Evolutionary conservation across 306 rosid species (phyloP).

Genomic region (Lagenaria siceraria): DNA sequence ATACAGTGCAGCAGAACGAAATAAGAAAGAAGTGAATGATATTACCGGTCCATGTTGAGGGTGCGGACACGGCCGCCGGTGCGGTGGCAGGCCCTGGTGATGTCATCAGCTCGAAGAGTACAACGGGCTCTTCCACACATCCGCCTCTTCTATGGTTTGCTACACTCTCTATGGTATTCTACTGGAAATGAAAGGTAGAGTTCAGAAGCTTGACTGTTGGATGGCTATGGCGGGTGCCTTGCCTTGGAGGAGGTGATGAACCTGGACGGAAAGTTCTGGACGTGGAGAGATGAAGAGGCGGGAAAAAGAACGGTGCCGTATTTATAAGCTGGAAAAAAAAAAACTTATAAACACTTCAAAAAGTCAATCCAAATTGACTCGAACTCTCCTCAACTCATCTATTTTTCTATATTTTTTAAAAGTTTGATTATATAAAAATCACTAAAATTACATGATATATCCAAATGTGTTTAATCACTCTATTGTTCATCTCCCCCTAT

Average conservation of each 20-base stretch:
- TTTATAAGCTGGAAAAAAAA: too few species aligned
- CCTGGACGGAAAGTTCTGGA: neutral
- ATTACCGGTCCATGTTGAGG: conserved; percentile 47
- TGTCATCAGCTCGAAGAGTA: conserved; percentile 47
- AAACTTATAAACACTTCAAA: too few species aligned
- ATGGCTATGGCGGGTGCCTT: neutral
- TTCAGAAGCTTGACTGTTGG: neutral
- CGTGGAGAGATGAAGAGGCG: neutral
- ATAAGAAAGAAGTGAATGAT: neutral
- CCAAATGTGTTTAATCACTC: too few species aligned
- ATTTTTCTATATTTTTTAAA: too few species aligned
- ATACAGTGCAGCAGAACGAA: neutral
- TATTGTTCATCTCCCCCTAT: too few species aligned
- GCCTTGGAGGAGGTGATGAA: neutral
- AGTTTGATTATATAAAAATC: too few species aligned
- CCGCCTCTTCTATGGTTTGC: neutral
- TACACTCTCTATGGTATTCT: neutral
- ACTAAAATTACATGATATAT: too few species aligned
- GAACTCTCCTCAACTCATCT: too few species aligned
- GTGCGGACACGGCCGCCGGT: conserved; percentile 23
- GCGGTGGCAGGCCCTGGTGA: conserved; percentile 59
- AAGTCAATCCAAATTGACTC: too few species aligned
- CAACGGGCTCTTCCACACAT: conserved; percentile 88
- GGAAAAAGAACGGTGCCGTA: too few species aligned
- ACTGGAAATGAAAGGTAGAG: neutral